Percentiles rank a stretch among this genome's conserved stretches.
Evolutionary conservation across 2,329 filamentous ascomycete genomes (phyloP).

Genomic region (Byssochlamys sp.): DNA sequence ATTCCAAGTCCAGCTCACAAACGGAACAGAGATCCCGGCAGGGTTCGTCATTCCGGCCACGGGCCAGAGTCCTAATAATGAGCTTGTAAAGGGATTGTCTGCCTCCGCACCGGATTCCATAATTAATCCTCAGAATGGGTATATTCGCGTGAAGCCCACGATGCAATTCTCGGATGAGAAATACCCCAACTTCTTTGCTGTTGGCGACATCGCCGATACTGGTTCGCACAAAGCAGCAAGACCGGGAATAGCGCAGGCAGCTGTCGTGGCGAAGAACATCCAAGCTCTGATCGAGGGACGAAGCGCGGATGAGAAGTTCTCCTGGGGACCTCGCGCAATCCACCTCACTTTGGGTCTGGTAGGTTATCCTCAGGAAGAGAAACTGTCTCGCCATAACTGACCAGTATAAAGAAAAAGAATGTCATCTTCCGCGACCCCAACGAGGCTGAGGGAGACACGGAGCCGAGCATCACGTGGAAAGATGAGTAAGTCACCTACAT

Average conservation of each 20-base stretch:
- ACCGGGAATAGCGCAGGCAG: constrained; percentile 22
- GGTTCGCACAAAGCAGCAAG: constrained; percentile 27
- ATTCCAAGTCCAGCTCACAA: constrained; percentile 21
- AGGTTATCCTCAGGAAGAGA: constrained; percentile 6
- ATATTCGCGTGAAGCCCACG: constrained; percentile 23
- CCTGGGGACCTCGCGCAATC: constrained; percentile 21
- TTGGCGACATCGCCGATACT: constrained; percentile 29
- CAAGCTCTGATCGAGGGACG: constrained; percentile 21
- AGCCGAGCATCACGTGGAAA: constrained; percentile 23
- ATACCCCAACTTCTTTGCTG: constrained; percentile 24
- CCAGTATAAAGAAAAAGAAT: constrained; percentile 22
- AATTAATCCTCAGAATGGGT: constrained; percentile 26
- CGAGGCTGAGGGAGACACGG: constrained; percentile 22
- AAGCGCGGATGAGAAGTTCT: constrained; percentile 15
- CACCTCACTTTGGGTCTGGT: constrained; percentile 28
- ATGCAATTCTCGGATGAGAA: constrained; percentile 24
- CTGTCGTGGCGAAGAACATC: constrained; percentile 25
- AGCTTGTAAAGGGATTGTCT: constrained; percentile 25
- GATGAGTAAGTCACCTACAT: constrained; percentile 20
- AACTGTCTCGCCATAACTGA: constrained; percentile 1
- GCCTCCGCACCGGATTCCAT: constrained; percentile 15
- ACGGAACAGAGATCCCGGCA: constrained; percentile 23
- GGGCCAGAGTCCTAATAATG: constrained; percentile 40
- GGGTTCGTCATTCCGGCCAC: constrained; percentile 39
- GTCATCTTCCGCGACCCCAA: constrained; percentile 31